Conservation (phyloP, 2,329 filamentous ascomycete species). For the Claviceps capensis region DNA sequence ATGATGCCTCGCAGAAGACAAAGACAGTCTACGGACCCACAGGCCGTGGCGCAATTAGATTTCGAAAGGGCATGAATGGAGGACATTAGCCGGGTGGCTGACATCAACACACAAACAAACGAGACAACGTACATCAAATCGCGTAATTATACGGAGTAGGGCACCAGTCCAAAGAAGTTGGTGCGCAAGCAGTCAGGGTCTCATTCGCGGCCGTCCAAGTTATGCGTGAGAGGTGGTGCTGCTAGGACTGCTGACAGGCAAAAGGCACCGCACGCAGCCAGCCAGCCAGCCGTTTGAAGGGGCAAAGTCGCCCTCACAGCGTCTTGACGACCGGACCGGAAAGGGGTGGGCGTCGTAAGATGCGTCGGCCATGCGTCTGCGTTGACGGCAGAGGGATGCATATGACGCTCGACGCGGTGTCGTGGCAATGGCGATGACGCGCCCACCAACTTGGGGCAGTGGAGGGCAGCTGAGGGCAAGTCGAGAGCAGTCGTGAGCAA, state of each 20-base stretch:
- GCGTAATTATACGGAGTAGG: background rate
- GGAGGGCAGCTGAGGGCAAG: background rate
- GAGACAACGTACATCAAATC: slow-evolving; percentile 4
- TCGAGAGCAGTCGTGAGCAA: no score
- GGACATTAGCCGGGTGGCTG: background rate
- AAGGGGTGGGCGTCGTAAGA: background rate
- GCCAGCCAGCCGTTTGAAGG: background rate
- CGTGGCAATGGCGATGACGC: background rate
- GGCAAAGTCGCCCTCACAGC: background rate
- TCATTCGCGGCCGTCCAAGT: slow-evolving; percentile 1
- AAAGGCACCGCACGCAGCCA: background rate
- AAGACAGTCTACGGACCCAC: background rate
- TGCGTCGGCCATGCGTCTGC: background rate
- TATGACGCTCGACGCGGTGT: background rate
- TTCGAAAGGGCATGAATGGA: slow-evolving; percentile 1
- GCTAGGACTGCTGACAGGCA: background rate
- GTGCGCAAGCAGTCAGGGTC: background rate
- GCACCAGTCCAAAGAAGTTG: slow-evolving; percentile 3
- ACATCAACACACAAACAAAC: background rate
- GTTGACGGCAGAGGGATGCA: background rate
- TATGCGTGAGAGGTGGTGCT: background rate
- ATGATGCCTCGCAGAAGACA: background rate
- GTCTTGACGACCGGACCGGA: background rate
- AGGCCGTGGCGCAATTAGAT: background rate
- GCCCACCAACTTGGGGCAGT: background rate